Evolutionary conservation across 108 stramenopile species (phyloP).

Genomic region (Mediolabrus comicus): DNA sequence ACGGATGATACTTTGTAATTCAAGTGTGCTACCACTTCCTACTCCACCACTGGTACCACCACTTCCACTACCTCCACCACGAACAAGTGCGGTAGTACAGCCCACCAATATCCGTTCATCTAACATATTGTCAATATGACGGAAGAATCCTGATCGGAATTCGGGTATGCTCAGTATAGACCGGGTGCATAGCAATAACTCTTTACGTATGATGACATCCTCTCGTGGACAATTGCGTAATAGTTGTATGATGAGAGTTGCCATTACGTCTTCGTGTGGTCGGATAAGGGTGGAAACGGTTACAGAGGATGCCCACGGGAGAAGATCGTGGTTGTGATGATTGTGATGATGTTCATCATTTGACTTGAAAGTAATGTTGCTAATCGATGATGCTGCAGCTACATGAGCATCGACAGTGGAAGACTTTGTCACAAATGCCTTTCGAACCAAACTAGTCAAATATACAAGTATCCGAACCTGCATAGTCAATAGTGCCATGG

Average conservation of each 20-base stretch:
- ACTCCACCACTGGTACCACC: not conserved
- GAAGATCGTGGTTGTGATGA: not conserved
- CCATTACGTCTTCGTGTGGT: not conserved
- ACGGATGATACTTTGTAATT: conserved; percentile 38
- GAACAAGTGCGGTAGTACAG: conserved; percentile 1
- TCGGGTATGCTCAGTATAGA: conserved; percentile 88
- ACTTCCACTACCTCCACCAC: conserved; percentile 2
- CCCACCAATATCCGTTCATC: conserved; percentile 86
- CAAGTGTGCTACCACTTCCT: not conserved
- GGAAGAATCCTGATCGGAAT: conserved; percentile 86
- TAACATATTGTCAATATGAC: conserved; percentile 85
- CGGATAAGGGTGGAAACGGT: not conserved
- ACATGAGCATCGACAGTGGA: not conserved
- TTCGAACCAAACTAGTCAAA: not conserved
- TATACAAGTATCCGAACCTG: not conserved
- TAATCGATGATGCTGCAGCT: no score
- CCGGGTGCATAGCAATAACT: conserved; percentile 86
- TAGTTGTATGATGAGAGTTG: not conserved
- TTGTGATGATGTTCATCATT: not conserved
- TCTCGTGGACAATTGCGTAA: conserved; percentile 75
- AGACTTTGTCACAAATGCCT: not conserved
- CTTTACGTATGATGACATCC: conserved; percentile 78
- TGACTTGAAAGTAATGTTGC: not conserved
- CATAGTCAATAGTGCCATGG: not conserved
- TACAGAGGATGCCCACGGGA: not conserved